Conservation (phyloP, 129 eudicot species). For the Arctium lappa region DNA sequence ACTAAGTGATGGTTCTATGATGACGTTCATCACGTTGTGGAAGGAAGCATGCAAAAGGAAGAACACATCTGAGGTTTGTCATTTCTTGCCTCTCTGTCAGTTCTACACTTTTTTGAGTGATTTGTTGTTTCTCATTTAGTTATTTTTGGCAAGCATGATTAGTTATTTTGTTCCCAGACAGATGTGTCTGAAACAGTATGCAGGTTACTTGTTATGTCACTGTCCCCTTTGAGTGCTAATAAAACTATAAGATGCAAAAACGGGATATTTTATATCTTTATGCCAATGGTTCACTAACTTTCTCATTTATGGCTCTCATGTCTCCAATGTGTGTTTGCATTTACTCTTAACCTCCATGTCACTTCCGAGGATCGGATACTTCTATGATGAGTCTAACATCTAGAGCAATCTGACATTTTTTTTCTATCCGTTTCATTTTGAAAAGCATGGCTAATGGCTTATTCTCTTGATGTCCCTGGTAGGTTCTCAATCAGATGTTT, state of each 20-base stretch:
- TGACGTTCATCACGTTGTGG: conserved; percentile 60
- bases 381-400: background rate
- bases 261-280: no score
- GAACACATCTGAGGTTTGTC: conserved; percentile 45
- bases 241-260: no score
- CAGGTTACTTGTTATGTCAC: no score
- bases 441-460: background rate
- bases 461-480: background rate
- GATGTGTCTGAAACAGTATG: no score
- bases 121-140: background rate
- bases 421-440: background rate
- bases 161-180: no score
- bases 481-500: conserved; percentile 31
- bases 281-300: background rate
- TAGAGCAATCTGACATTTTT: background rate
- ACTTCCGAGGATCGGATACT: background rate
- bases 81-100: background rate
- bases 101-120: background rate
- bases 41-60: conserved; percentile 58
- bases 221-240: no score
- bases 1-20: conserved; percentile 32
- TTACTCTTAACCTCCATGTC: background rate
- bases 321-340: background rate
- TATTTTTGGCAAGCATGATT: background rate
- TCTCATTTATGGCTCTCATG: background rate